These are phyloP conservation scores for Boletellus emodensis DNA, from an alignment of 768 basidiomycete species.

Conservation along the genomic window DNA sequence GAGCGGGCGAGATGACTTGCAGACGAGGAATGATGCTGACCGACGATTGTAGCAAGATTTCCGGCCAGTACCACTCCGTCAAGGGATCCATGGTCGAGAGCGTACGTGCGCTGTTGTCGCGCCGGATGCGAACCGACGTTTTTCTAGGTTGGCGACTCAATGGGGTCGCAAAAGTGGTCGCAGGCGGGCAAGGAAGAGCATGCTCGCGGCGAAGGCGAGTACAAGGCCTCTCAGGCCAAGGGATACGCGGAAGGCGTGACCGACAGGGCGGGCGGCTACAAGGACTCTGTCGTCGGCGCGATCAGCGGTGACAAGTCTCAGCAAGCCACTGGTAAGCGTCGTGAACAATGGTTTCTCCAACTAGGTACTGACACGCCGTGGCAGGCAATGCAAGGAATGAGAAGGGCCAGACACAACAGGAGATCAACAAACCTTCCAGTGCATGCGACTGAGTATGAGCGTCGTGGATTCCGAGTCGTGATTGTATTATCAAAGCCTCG, in stretches of 20 bases:
- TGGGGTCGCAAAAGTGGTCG: conserved; percentile 41
- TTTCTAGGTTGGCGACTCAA: conserved; percentile 38
- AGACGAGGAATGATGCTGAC: neutral
- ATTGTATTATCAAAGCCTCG: neutral
- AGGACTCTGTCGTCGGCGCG: conserved; percentile 52
- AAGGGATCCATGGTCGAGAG: conserved; percentile 36
- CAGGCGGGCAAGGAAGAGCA: conserved; percentile 50
- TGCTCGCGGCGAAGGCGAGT: conserved; percentile 43
- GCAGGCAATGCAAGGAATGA: conserved; percentile 52
- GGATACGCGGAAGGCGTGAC: conserved; percentile 46
- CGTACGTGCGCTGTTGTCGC: conserved; percentile 15
- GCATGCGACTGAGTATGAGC: neutral
- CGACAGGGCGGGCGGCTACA: conserved; percentile 47
- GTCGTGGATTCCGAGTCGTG: neutral
- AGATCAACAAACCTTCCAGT: conserved; percentile 40
- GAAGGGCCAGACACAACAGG: conserved; percentile 53
- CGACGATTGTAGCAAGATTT: conserved; percentile 25
- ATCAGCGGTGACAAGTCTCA: conserved; percentile 53
- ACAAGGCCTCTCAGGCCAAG: conserved; percentile 45
- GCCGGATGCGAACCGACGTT: neutral
- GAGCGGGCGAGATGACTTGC: neutral
- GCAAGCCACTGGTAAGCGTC: conserved; percentile 41
- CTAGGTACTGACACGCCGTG: neutral
- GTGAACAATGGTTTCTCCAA: rapidly evolving
- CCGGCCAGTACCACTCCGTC: conserved; percentile 35